These are phyloP conservation scores for Sicyos edulis DNA, from an alignment of 306 rosid genomes.

Conservation along the genomic window DNA sequence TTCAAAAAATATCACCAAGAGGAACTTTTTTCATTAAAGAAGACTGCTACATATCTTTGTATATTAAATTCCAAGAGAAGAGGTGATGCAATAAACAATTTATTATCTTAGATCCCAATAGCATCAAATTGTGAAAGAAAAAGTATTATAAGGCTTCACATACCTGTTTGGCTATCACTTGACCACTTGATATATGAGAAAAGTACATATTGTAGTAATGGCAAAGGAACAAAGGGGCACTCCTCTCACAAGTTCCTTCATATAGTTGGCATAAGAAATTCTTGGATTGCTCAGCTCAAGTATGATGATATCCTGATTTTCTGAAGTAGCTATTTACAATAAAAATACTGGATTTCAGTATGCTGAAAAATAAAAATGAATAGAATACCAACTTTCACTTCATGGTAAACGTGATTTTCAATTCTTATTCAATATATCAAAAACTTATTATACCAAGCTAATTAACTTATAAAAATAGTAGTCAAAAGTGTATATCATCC, in stretches of 20 bases:
- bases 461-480: not conserved
- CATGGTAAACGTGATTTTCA: not conserved
- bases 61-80: not conserved
- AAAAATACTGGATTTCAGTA: slow-evolving; percentile 5
- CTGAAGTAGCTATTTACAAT: slow-evolving; percentile 64
- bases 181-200: slow-evolving; percentile 73
- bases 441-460: not conserved
- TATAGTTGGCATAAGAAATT: slow-evolving; percentile 57
- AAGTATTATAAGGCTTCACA: not conserved
- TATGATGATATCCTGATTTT: slow-evolving; percentile 56
- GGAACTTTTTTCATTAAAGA: not conserved
- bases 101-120: not conserved
- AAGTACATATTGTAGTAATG: slow-evolving; percentile 80
- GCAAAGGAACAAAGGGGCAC: slow-evolving; percentile 70
- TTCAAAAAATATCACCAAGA: no score
- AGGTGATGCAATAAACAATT: not conserved
- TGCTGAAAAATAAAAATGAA: not conserved
- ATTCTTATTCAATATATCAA: not conserved
- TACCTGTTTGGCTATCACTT: slow-evolving; percentile 37
- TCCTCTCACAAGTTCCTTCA: slow-evolving; percentile 51
- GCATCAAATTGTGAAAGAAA: slow-evolving; percentile 11
- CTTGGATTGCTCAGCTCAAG: slow-evolving; percentile 58
- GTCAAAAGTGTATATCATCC: not conserved
- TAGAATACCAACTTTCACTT: not conserved
- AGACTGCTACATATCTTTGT: not conserved